Percentiles rank a stretch among this genome's conserved stretches.
Evolutionary conservation across 176 grass and related monocot species (phyloP).

Genomic region (Typha latifolia): DNA sequence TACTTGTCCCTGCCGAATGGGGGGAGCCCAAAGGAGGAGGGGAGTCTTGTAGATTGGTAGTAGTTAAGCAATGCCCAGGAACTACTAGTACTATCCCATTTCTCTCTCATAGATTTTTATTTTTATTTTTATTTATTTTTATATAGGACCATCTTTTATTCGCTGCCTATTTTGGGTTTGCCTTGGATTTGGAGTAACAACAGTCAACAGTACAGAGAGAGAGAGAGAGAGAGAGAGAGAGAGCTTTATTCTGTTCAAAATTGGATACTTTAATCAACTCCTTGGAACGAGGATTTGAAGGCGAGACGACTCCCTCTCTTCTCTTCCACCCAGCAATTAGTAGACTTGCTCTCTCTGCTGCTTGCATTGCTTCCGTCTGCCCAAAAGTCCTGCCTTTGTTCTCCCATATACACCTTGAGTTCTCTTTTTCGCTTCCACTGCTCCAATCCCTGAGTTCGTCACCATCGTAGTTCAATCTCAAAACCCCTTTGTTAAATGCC

Average conservation of each 20-base stretch:
- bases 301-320: neutral
- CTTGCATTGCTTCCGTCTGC: neutral
- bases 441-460: neutral
- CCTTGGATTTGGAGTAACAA: neutral
- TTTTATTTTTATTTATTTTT: neutral
- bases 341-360: neutral
- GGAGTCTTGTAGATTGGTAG: neutral
- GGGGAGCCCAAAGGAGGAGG: neutral
- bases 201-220: neutral
- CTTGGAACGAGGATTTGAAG: neutral
- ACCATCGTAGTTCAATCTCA: neutral
- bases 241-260: neutral
- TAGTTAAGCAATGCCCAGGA: neutral
- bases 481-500: no score
- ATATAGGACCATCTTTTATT: neutral
- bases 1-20: neutral
- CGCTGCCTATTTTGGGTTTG: neutral
- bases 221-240: neutral
- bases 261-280: constrained; percentile 2
- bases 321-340: neutral
- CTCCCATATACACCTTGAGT: neutral
- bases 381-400: neutral
- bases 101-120: neutral
- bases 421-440: neutral
- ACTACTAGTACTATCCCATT: neutral